Base-by-base conservation (phyloP, 768 basidiomycete species). In the Xerocomus brunneocitrinus region DNA sequence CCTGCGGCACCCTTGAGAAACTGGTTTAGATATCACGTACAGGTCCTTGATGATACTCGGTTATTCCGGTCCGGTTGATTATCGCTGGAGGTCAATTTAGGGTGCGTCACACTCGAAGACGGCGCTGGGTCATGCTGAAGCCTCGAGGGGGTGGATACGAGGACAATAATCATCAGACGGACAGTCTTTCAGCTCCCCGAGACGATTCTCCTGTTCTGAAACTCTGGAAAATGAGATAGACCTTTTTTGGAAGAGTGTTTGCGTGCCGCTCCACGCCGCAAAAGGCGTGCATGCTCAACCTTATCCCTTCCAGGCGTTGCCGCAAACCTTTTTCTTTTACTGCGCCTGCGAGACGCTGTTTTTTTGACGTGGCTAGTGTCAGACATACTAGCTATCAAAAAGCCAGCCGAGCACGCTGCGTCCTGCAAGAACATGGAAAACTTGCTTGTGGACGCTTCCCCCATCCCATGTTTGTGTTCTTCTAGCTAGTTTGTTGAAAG, bases 11-110 rank as follows among this genome's bases (percentile, higher is more conserved):
- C 25, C 39, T 36, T 56, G 38, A 38, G 31, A 39, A 56, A 42
- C 27, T 25, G 28, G 9, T 32, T 27, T 30, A 27, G 28, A 46
- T 12, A 24, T 58, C 54, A 47, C 55, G 47, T 47, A 52, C 10
- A 8, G 5, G 19, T 30, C 27, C 27, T 44, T 28, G 43, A 43
- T 53, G 25, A n/a, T 47, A 28, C 19, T 19, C 47, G 14, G 47
- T 47, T 52, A 42, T 49, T 50, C 28, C 57, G 35, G 40, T n/a
- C 41, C 49, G 50, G 38, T 47, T n/a, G 22, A 39, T 36, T 25
- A 25, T 44, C 12, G 9, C 13, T 41, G 8, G 36, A 38, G 10
- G 27, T 22, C 36, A 42, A 40, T 50, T 43, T 42, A 39, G 43
- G 47, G 48, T 34, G 27, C 25, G 34, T 50, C 8, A 10, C 35